Evolutionary conservation across 1,139 yeast genomes (phyloP).

Genomic region (Yamadazyma spencermartinsiae): DNA sequence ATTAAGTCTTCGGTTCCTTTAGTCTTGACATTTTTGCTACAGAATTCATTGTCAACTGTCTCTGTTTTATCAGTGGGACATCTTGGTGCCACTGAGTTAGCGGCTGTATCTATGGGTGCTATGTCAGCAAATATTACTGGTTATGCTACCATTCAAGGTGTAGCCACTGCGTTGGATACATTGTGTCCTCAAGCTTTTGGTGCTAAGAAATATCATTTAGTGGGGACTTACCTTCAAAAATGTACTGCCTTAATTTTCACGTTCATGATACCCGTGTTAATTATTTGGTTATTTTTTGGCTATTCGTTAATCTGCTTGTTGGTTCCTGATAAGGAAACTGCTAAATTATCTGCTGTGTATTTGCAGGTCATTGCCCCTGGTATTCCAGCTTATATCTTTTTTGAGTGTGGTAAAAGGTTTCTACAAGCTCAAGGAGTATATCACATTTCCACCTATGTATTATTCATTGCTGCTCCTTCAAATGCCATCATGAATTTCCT

Average conservation of each 20-base stretch:
- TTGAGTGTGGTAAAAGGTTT: conserved; percentile 56
- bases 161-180: conserved; percentile 59
- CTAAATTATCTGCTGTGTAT: conserved; percentile 52
- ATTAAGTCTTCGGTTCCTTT: conserved; percentile 50
- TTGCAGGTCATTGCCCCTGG: conserved; percentile 52
- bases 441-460: conserved; percentile 52
- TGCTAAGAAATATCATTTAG: conserved; percentile 51
- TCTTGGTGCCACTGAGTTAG: conserved; percentile 57
- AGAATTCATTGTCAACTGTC: conserved; percentile 56
- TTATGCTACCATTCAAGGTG: conserved; percentile 58
- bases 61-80: conserved; percentile 62
- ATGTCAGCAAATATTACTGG: conserved; percentile 64
- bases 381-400: conserved; percentile 54
- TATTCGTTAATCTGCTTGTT: conserved; percentile 35
- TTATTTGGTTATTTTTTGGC: conserved; percentile 52
- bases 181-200: conserved; percentile 64
- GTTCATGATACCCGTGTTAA: conserved; percentile 50
- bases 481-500: conserved; percentile 50
- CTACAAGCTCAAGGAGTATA: conserved; percentile 56
- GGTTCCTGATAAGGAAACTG: conserved; percentile 50
- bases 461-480: conserved; percentile 54
- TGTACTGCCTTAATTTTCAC: conserved; percentile 52
- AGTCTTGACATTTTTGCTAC: conserved; percentile 53
- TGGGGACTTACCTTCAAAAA: conserved; percentile 55
- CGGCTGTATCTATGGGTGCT: conserved; percentile 63